phyloP scores from a whole-genome alignment of 176 grass and related monocot genomes.

The Hsuehochloa calcarea region DNA sequence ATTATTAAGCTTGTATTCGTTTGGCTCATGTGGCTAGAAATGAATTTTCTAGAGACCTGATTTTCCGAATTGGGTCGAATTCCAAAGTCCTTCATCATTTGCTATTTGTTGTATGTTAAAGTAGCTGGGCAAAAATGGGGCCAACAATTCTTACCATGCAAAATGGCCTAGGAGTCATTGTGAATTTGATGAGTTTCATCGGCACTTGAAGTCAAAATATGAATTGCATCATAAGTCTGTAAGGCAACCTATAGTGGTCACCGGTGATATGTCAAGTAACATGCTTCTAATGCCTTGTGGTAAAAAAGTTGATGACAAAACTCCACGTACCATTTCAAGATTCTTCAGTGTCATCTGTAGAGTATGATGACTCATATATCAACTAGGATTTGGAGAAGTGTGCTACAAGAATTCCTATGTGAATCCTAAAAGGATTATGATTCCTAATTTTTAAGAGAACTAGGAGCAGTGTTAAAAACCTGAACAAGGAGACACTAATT shows the following conservation, averaged over 20 bases:
- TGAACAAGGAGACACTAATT: too few species aligned
- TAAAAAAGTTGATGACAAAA: not conserved
- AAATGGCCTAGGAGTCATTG: not conserved
- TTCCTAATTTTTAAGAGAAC: too few species aligned
- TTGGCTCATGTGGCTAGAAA: not conserved
- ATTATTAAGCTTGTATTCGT: slow-evolving; percentile 3
- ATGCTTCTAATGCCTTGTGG: not conserved
- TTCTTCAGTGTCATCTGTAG: not conserved
- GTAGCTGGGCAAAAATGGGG: not conserved
- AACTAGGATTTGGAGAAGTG: too few species aligned
- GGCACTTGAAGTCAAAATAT: not conserved
- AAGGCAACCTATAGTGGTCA: not conserved
- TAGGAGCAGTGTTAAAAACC: too few species aligned
- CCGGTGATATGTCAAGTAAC: not conserved
- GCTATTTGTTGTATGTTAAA: not conserved
- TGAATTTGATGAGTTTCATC: not conserved
- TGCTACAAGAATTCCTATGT: too few species aligned
- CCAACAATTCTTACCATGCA: not conserved
- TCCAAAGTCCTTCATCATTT: not conserved
- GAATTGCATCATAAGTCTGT: not conserved
- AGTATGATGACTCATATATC: too few species aligned
- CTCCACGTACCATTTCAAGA: not conserved
- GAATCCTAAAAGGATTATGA: too few species aligned
- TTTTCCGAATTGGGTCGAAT: not conserved
- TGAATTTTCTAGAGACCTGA: not conserved